Conservation (phyloP, 2,329 filamentous ascomycete species). For the Hymenoscyphus salicellus region DNA sequence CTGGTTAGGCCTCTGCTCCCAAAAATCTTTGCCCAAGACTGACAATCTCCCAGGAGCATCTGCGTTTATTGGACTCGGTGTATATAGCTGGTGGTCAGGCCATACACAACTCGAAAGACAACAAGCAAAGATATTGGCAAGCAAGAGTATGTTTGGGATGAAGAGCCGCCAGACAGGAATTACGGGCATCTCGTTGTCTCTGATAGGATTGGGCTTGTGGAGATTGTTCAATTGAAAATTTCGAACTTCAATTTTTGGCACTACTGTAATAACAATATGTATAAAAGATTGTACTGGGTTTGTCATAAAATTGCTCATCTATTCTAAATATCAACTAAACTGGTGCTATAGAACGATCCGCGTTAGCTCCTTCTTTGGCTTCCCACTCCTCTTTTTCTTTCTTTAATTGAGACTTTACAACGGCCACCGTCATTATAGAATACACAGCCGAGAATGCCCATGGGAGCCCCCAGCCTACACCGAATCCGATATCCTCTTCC, state of each 20-base stretch:
- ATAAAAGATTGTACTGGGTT: constrained; percentile 2
- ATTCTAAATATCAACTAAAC: constrained; percentile 14
- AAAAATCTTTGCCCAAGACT: constrained; percentile 4
- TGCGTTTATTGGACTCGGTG: constrained; percentile 71
- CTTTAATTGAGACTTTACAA: constrained; percentile 23
- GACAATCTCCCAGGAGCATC: constrained; percentile 56
- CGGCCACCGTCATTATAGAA: constrained; percentile 21
- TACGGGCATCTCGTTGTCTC: constrained; percentile 61
- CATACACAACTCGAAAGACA: constrained; percentile 68
- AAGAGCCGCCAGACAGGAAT: constrained; percentile 67
- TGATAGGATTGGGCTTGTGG: constrained; percentile 70
- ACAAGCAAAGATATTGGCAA: constrained; percentile 62
- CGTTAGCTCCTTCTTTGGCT: constrained; percentile 15
- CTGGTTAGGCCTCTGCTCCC: constrained; percentile 24
- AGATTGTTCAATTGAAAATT: constrained; percentile 33
- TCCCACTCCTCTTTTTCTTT: constrained; percentile 25
- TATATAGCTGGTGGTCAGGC: constrained; percentile 75
- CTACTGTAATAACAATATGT: not conserved
- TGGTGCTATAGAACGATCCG: constrained; percentile 7
- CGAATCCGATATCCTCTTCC: constrained; percentile 26
- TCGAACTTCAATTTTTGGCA: not conserved
- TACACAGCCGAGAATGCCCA: constrained; percentile 22
- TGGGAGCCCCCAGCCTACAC: constrained; percentile 32
- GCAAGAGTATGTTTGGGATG: constrained; percentile 70
- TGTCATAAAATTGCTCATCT: not conserved